phyloP scores from a whole-genome alignment of 2,329 filamentous ascomycete genomes.

The Colletotrichum lindemuthianum region DNA sequence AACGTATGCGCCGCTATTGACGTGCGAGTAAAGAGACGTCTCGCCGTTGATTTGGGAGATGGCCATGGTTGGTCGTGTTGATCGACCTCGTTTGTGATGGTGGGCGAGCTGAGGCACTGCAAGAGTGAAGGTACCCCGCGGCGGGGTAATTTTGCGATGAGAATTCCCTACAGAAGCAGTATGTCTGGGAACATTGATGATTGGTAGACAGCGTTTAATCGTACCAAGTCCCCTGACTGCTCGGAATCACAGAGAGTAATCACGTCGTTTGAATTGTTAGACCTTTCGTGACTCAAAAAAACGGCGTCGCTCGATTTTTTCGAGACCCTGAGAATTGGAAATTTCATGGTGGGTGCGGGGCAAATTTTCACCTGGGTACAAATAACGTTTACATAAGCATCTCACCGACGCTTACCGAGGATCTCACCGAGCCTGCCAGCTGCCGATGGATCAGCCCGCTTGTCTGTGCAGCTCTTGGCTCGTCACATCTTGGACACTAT shows the following conservation, averaged over 20 bases:
- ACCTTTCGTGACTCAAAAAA: conserved; percentile 14
- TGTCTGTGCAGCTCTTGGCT: too few relatives aligned
- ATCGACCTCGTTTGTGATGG: conserved; percentile 6
- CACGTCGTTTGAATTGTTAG: background rate
- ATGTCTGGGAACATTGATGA: background rate
- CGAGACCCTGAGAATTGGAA: conserved; percentile 31
- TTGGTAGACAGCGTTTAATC: background rate
- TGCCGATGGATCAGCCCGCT: background rate
- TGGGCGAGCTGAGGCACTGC: background rate
- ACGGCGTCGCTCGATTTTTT: conserved; percentile 3
- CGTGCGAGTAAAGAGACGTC: conserved; percentile 4
- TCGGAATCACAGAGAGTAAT: background rate
- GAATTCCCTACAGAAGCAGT: background rate
- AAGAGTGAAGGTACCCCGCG: conserved; percentile 27
- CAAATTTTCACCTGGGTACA: conserved; percentile 31
- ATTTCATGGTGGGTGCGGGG: conserved; percentile 39
- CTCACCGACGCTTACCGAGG: conserved; percentile 11
- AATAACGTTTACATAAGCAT: conserved; percentile 35
- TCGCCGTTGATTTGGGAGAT: background rate
- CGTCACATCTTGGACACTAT: too few relatives aligned
- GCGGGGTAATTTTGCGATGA: conserved; percentile 19
- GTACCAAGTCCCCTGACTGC: too few relatives aligned
- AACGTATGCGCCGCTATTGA: conserved; percentile 22
- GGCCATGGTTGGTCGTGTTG: conserved; percentile 3
- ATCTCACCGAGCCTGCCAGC: background rate